phyloP scores from a whole-genome alignment of 805 yeast species.

The Teunomyces atbi region DNA sequence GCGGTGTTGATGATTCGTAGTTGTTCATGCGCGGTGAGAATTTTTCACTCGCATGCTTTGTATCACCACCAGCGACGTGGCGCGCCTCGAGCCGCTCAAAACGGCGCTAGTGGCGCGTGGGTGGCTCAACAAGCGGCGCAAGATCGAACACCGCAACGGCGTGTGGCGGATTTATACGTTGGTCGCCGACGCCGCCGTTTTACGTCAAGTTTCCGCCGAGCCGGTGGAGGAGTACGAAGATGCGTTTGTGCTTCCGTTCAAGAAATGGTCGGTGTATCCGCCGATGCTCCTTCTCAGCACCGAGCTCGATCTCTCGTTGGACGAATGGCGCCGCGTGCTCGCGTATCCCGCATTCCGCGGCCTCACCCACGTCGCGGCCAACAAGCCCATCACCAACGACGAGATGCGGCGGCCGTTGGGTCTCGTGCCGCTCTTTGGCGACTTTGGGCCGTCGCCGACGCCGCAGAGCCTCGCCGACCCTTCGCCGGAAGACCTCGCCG shows the following conservation, averaged over 20 bases:
- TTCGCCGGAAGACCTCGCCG: slow-evolving; percentile 35
- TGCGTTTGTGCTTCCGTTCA: too few relatives aligned
- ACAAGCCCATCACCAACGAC: slow-evolving; percentile 64
- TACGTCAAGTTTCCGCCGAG: neutral
- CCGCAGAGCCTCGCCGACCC: slow-evolving; percentile 1
- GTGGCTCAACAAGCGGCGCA: slow-evolving; percentile 15
- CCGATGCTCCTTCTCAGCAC: slow-evolving; percentile 63
- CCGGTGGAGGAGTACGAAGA: too few relatives aligned
- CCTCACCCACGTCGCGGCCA: slow-evolving; percentile 64
- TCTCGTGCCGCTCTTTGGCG: slow-evolving; percentile 60
- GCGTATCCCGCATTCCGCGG: slow-evolving; percentile 11
- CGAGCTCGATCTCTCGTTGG: slow-evolving; percentile 17
- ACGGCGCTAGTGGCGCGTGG: slow-evolving; percentile 13
- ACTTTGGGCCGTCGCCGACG: slow-evolving; percentile 52
- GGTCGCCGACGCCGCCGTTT: neutral
- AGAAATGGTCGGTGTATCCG: slow-evolving; percentile 62
- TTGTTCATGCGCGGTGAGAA: neutral
- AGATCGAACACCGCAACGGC: slow-evolving; percentile 13
- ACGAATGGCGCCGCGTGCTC: slow-evolving; percentile 10
- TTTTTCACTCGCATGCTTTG: slow-evolving; percentile 3
- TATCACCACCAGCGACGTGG: slow-evolving; percentile 10
- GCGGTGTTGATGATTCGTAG: too few relatives aligned
- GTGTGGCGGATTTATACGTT: slow-evolving; percentile 15
- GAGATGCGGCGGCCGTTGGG: slow-evolving; percentile 64
- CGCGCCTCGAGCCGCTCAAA: slow-evolving; percentile 19